Percentiles rank a stretch among this genome's conserved stretches.
Conservation (phyloP, 345 rosid species). For the Lepidium sativum region DNA sequence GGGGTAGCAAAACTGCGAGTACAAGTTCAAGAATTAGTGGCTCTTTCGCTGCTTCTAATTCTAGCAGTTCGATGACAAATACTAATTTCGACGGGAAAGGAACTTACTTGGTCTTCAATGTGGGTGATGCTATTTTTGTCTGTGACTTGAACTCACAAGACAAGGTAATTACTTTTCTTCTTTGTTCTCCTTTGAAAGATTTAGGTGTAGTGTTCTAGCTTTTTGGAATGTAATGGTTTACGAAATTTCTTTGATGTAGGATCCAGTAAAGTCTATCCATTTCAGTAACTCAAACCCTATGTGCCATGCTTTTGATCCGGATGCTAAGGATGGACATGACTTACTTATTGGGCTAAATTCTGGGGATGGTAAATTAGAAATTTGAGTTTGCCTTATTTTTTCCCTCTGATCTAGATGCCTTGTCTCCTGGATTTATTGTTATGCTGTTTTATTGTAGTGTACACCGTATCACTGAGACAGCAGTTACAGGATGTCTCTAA, state of each 20-base stretch:
- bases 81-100: conserved; percentile 96
- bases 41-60: conserved; percentile 66
- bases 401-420: background rate
- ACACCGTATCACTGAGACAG: conserved; percentile 93
- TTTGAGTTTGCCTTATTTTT: background rate
- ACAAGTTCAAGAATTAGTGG: conserved; percentile 77
- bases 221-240: conserved; percentile 4
- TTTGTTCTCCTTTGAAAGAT: background rate
- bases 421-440: conserved; percentile 19
- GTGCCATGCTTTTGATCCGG: conserved; percentile 92
- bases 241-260: conserved; percentile 43
- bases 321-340: conserved; percentile 98
- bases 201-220: background rate
- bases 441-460: conserved; percentile 55
- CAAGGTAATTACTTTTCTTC: conserved; percentile 46
- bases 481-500: conserved; percentile 97
- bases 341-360: conserved; percentile 84
- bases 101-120: conserved; percentile 89
- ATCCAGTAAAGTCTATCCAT: conserved; percentile 95
- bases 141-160: conserved; percentile 97
- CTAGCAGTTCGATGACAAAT: conserved; percentile 47
- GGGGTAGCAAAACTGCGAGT: conserved; percentile 68
- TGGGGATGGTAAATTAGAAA: conserved; percentile 72
- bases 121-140: conserved; percentile 84
- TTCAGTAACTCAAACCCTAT: conserved; percentile 89